These are phyloP conservation scores for Spathaspora sp. DNA, from an alignment of 805 yeast species.

Conservation along the genomic window DNA sequence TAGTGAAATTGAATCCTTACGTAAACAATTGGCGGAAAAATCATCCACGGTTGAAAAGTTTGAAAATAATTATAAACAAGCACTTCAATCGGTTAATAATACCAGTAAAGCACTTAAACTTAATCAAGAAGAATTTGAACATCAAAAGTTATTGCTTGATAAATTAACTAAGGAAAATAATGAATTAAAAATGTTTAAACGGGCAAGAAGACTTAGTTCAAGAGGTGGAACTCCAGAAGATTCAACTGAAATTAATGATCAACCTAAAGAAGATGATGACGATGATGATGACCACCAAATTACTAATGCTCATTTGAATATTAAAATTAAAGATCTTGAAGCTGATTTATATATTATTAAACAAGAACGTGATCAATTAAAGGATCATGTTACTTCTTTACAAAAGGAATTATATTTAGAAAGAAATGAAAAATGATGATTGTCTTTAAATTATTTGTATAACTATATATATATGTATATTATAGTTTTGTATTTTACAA, in stretches of 20 bases:
- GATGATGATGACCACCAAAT: constrained; percentile 28
- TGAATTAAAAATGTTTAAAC: constrained; percentile 54
- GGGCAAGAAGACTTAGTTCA: constrained; percentile 36
- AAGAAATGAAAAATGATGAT: constrained; percentile 7
- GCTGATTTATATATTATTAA: constrained; percentile 78
- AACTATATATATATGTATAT: background rate
- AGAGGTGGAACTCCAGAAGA: constrained; percentile 20
- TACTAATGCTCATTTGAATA: constrained; percentile 56
- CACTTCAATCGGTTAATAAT: constrained; percentile 67
- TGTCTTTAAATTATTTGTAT: background rate
- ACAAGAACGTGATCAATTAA: constrained; percentile 80
- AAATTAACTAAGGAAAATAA: constrained; percentile 64
- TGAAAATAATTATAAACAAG: constrained; percentile 68
- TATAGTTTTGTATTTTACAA: background rate
- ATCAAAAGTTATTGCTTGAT: constrained; percentile 53
- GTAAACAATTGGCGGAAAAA: constrained; percentile 29
- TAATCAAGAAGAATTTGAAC: constrained; percentile 68
- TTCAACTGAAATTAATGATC: constrained; percentile 10
- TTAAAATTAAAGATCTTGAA: constrained; percentile 76
- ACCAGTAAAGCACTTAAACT: constrained; percentile 70
- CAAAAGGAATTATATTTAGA: constrained; percentile 51
- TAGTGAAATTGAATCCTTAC: constrained; percentile 27
- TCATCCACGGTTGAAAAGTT: constrained; percentile 28
- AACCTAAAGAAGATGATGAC: constrained; percentile 17
- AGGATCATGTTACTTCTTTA: constrained; percentile 53